Conservation (phyloP, 2,329 filamentous ascomycete species). For the Pseudogymnoascus sp. region DNA sequence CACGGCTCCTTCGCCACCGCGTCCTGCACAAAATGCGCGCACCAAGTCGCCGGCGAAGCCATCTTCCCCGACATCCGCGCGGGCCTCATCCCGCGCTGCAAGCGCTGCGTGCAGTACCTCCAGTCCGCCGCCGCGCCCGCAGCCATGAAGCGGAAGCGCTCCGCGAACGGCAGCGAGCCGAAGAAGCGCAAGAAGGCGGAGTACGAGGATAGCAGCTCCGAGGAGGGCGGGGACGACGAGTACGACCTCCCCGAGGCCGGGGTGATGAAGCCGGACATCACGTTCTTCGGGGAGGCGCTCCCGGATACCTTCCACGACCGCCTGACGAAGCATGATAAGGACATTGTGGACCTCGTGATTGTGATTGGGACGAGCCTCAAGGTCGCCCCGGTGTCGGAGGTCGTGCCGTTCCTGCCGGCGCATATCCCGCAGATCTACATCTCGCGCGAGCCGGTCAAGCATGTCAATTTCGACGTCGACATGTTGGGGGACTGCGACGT, state of each 20-base stretch:
- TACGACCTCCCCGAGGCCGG: conserved; percentile 61
- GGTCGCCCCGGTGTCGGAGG: conserved; percentile 88
- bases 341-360: conserved; percentile 78
- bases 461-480: conserved; percentile 95
- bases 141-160: conserved; percentile 48
- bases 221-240: conserved; percentile 38
- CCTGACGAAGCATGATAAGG: conserved; percentile 71
- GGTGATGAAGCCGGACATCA: conserved; percentile 96
- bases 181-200: conserved; percentile 21
- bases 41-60: conserved; percentile 60
- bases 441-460: conserved; percentile 70
- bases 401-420: conserved; percentile 71
- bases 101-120: conserved; percentile 54
- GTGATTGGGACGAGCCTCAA: conserved; percentile 96
- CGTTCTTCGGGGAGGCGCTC: conserved; percentile 89
- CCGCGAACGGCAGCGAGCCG: conserved; percentile 39
- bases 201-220: conserved; percentile 23
- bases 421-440: conserved; percentile 86
- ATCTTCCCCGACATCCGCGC: conserved; percentile 75
- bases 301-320: conserved; percentile 75
- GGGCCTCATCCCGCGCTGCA: conserved; percentile 69
- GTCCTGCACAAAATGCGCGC: conserved; percentile 74
- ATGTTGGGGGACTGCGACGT: conserved; percentile 92
- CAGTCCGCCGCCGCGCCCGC: conserved; percentile 38
- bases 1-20: conserved; percentile 94